Base-by-base conservation (phyloP, 2,329 filamentous ascomycete species). In the Aureobasidium namibiae region DNA sequence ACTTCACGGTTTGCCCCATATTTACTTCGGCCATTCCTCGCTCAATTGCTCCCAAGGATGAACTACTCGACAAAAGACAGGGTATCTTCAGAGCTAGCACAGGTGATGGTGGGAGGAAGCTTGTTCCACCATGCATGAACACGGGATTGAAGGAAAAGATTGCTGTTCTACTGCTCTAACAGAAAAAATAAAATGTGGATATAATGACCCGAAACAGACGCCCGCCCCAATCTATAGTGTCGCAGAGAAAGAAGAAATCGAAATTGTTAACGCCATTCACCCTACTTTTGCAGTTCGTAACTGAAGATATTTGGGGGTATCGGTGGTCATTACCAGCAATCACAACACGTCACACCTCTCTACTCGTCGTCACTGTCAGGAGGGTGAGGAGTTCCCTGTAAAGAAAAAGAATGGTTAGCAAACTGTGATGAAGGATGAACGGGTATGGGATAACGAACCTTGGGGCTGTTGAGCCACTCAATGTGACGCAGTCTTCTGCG, bases 401-500 rank as follows among this genome's bases (percentile, higher is more conserved):
- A n/a, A n/a, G n/a, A 8, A 9, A 26, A 16, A n/a, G 44, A 14
- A 2, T 11, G 10, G 26, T 41, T 38, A 50, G 48, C 33, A 45
- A 18, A 57, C 8, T 52, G 38, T 44, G 16, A 49, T 31, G 23
- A 33, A 59, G 31, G 33, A 46, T 26, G 11, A 24, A 39, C 14
- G 24, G 26, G 16, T 14, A 52, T 13, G 53, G 24, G 38, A 63
- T 67, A 41, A 72, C 52, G 29, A 36, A 56, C 73, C 70, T 75
- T 75, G 7, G 88, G 88, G 68, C 83, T 89, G 75, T 90, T 92
- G 67, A 95, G 78, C 81, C 82, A 85, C 67, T 85, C 82, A 61
- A 86, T 82, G 75, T 99, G 91, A 68, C 94, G 85, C 74, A 97
- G 78, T 67, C 94, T 82, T 65, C 92, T 84, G 64, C 95, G 82